Evolutionary conservation across 2,329 filamentous ascomycete species (phyloP).

Genomic region (Diaporthe eres): DNA sequence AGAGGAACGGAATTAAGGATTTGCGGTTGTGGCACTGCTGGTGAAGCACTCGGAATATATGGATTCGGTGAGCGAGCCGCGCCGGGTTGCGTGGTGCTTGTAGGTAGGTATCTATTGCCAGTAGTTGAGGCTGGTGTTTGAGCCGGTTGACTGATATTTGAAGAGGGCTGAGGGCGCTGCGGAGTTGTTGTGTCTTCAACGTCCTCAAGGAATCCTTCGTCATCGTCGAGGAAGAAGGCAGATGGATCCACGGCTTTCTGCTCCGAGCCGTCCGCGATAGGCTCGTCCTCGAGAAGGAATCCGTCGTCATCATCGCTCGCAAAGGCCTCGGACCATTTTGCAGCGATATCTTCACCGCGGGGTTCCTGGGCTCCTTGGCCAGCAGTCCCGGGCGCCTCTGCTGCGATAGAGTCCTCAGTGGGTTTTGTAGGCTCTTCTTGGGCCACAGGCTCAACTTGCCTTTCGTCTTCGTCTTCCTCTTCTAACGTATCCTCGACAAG

Average conservation of each 20-base stretch:
- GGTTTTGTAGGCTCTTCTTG: slow-evolving; percentile 37
- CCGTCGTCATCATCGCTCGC: slow-evolving; percentile 79
- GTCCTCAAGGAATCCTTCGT: slow-evolving; percentile 87
- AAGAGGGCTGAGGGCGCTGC: slow-evolving; percentile 46
- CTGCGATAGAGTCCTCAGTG: slow-evolving; percentile 44
- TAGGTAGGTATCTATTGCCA: slow-evolving; percentile 54
- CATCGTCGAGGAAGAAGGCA: slow-evolving; percentile 84
- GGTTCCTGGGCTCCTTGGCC: slow-evolving; percentile 44
- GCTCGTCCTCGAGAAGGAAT: slow-evolving; percentile 71
- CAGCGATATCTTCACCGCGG: slow-evolving; percentile 76
- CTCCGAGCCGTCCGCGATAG: slow-evolving; percentile 51
- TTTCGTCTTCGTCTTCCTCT: slow-evolving; percentile 49
- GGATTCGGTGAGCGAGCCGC: slow-evolving; percentile 45
- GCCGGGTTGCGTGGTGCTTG: slow-evolving; percentile 46
- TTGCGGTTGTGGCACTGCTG: slow-evolving; percentile 42
- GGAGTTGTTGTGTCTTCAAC: slow-evolving; percentile 59
- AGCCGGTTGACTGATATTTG: slow-evolving; percentile 44
- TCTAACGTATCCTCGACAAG: slow-evolving; percentile 51
- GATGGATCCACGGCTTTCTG: slow-evolving; percentile 70
- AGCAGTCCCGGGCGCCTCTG: slow-evolving; percentile 44
- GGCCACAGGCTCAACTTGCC: slow-evolving; percentile 13
- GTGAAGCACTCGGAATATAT: slow-evolving; percentile 44
- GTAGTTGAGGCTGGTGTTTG: slow-evolving; percentile 44
- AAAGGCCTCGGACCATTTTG: slow-evolving; percentile 87
- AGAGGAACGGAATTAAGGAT: slow-evolving; percentile 41